Conservation (phyloP, 768 basidiomycete genomes). For the Polyporus arcularius region DNA sequence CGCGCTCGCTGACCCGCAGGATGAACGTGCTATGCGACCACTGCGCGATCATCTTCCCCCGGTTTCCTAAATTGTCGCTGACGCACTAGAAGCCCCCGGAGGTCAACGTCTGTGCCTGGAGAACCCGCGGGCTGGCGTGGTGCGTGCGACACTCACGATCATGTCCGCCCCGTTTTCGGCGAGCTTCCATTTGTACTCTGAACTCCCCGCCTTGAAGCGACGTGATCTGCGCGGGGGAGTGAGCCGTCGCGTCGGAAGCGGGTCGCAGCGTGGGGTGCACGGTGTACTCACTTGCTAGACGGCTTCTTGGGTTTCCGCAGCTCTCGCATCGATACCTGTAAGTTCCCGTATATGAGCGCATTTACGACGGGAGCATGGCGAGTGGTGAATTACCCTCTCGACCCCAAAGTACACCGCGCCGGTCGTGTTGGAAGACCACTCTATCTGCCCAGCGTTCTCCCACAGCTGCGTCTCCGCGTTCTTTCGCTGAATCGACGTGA, state of each 20-base stretch:
- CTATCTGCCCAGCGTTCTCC: conserved; percentile 55
- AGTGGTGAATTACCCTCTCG: conserved; percentile 38
- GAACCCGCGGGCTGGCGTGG: not conserved
- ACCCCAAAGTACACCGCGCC: conserved; percentile 51
- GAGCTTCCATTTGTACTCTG: conserved; percentile 61
- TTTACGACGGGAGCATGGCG: not conserved
- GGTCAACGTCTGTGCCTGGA: not conserved
- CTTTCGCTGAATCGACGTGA: conserved; percentile 50
- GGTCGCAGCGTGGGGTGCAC: not conserved
- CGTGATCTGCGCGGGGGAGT: conserved; percentile 42
- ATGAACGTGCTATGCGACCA: conserved; percentile 44
- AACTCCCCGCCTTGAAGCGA: conserved; percentile 49
- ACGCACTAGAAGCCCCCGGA: conserved; percentile 40
- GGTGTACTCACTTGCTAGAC: conserved; percentile 46
- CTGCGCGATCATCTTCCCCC: conserved; percentile 46
- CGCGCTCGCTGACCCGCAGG: conserved; percentile 44
- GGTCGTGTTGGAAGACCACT: conserved; percentile 49
- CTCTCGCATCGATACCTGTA: conserved; percentile 45
- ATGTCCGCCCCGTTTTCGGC: conserved; percentile 45
- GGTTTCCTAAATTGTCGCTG: conserved; percentile 42
- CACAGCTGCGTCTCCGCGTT: conserved; percentile 45
- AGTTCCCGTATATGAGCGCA: not conserved
- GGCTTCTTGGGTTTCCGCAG: conserved; percentile 51
- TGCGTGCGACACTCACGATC: conserved; percentile 37
- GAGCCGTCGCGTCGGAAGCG: not conserved